Percentiles rank a stretch among this genome's conserved stretches.
Conservation (phyloP, 2,329 filamentous ascomycete species). For the Xylaria sp. region DNA sequence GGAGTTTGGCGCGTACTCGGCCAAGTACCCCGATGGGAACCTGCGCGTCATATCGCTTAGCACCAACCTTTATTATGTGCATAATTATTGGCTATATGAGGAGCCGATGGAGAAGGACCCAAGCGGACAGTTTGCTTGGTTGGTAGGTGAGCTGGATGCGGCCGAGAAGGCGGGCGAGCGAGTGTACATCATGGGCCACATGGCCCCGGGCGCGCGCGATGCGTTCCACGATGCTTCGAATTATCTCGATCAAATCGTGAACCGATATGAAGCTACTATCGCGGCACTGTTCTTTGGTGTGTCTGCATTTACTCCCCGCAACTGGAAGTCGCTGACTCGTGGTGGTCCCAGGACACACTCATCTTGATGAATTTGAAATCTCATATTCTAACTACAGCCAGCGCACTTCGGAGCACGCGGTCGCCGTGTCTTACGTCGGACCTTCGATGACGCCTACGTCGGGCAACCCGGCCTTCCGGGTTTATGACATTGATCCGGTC, state of each 20-base stretch:
- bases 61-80: slow-evolving; percentile 68
- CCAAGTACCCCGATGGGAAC: slow-evolving; percentile 56
- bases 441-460: slow-evolving; percentile 65
- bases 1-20: slow-evolving; percentile 61
- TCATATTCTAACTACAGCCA: slow-evolving; percentile 60
- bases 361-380: slow-evolving; percentile 66
- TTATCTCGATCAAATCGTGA: slow-evolving; percentile 63
- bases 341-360: slow-evolving; percentile 57
- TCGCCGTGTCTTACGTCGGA: slow-evolving; percentile 63
- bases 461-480: slow-evolving; percentile 65
- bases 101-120: slow-evolving; percentile 62
- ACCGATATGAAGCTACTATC: slow-evolving; percentile 64
- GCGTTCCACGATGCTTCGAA: slow-evolving; percentile 63
- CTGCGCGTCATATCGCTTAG: slow-evolving; percentile 68
- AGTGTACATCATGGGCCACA: slow-evolving; percentile 68
- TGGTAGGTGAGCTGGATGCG: slow-evolving; percentile 62
- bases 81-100: slow-evolving; percentile 66
- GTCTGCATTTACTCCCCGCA: not conserved
- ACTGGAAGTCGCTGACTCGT: not conserved
- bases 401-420: slow-evolving; percentile 55
- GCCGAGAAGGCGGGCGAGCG: slow-evolving; percentile 63
- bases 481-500: slow-evolving; percentile 67
- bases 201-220: slow-evolving; percentile 61
- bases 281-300: slow-evolving; percentile 64
- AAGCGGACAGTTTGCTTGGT: slow-evolving; percentile 62